Evolutionary conservation across 139 green algal genomes (phyloP).

Genomic region (Ostreobium quekettii): DNA sequence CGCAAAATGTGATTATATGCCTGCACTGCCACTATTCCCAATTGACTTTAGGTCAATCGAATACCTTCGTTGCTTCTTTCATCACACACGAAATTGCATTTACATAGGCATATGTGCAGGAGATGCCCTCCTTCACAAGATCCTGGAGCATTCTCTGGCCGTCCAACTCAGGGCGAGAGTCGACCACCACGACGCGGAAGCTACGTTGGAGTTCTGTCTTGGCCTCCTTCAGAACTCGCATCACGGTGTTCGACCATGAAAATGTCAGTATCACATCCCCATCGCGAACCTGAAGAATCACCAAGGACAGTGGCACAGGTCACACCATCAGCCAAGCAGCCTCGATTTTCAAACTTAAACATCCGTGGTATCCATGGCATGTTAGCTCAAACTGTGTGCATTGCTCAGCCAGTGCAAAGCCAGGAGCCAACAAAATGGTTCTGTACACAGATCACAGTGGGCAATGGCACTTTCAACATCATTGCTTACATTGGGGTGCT

Average conservation of each 20-base stretch:
- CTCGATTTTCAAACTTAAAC: too few relatives aligned
- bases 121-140: constrained; percentile 51
- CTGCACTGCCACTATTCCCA: too few relatives aligned
- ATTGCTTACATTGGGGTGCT: too few relatives aligned
- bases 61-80: constrained; percentile 61
- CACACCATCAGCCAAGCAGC: too few relatives aligned
- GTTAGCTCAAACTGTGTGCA: too few relatives aligned
- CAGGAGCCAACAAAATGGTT: too few relatives aligned
- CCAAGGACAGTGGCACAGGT: neutral
- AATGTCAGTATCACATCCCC: constrained; percentile 86
- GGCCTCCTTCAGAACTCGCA: neutral
- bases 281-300: constrained; percentile 57
- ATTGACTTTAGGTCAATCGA: too few relatives aligned
- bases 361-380: too few relatives aligned
- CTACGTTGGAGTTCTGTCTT: neutral
- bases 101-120: constrained; percentile 65
- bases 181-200: constrained; percentile 78
- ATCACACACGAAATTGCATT: constrained; percentile 74
- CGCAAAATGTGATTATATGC: too few relatives aligned
- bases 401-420: too few relatives aligned
- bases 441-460: too few relatives aligned
- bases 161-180: constrained; percentile 73
- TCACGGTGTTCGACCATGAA: neutral
- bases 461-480: too few relatives aligned
- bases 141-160: constrained; percentile 55